Percentiles rank a stretch among this genome's conserved stretches.
Evolutionary conservation across 2,329 filamentous ascomycete genomes (phyloP).

Genomic region (Clathrospora elynae): DNA sequence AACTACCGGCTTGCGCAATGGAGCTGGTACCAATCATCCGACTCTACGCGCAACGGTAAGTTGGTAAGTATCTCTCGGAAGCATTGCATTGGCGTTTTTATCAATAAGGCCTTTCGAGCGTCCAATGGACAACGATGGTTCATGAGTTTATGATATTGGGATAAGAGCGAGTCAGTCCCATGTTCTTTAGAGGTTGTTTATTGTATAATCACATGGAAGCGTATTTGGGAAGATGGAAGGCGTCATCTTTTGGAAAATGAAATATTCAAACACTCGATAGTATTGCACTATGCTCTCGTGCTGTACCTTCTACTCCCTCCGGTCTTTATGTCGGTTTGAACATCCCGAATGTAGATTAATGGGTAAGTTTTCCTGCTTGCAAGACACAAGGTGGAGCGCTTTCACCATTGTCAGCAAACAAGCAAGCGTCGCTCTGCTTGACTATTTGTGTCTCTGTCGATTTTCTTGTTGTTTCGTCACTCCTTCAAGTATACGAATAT

Average conservation of each 20-base stretch:
- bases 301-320: too few relatives aligned
- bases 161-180: conserved; percentile 13
- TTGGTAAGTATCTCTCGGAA: conserved; percentile 50
- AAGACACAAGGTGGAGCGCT: too few relatives aligned
- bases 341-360: too few relatives aligned
- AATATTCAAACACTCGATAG: not conserved
- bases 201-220: not conserved
- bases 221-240: not conserved
- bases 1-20: conserved; percentile 47
- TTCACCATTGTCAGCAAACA: too few relatives aligned
- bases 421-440: too few relatives aligned
- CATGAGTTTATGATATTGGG: conserved; percentile 24
- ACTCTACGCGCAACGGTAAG: conserved; percentile 51
- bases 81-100: conserved; percentile 32
- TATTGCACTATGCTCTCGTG: too few relatives aligned
- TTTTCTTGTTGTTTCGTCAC: too few relatives aligned
- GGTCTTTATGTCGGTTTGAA: too few relatives aligned
- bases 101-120: conserved; percentile 30
- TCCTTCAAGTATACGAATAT: too few relatives aligned
- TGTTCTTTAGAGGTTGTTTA: conserved; percentile 11
- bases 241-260: not conserved
- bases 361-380: too few relatives aligned
- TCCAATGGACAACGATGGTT: conserved; percentile 28
- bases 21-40: conserved; percentile 38
- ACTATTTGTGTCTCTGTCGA: too few relatives aligned